Base-by-base conservation (phyloP, 106 monocot genomes). In the Dioscorea zingiberensis region DNA sequence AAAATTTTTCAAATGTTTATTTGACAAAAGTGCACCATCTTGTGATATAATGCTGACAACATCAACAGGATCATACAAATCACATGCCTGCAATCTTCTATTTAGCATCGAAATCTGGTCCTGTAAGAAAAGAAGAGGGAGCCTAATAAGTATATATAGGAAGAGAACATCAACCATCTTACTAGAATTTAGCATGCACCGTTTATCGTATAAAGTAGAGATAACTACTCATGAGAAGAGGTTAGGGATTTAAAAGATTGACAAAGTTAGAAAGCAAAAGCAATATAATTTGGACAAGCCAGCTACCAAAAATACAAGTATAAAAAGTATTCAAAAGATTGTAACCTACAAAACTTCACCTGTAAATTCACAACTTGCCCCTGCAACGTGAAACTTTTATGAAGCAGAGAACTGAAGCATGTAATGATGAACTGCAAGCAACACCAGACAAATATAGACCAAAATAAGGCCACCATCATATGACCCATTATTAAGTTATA, bases 311-410 rank as follows among this genome's bases (percentile, higher is more conserved):
- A n/a, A n/a, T n/a, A n/a, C n/a, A n/a, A n/a, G n/a, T n/a, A n/a
- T n/a, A n/a, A n/a, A n/a, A n/a, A n/a, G n/a, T n/a, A n/a, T n/a
- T n/a, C n/a, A n/a, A n/a, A 2, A n/a, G 49, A 49, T 49, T 3
- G 13, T 49, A n/a, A 49, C 13, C 17, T 49, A 49, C 14, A 53
- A 53, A 4, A 23, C 15, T 29, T 46, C 63, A 87, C 87, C 82
- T 83, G 76, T 55, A 87, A 63, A 58, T 49, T 27, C 25, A 38
- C 55, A 51, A 83, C 67, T 27, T 87, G 73, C 25, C 68, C 68
- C 13, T 80, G 72, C 16, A 87, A 64, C 7, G 73, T 66, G 55
- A 83, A 70, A 60, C 76, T 87, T 63, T 74, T 83, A 62, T 77
- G 79, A 22, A 87, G 63, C 24, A 87, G 57, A 69, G 76, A 83